Percentiles rank a stretch among this genome's conserved stretches.
Evolutionary conservation across 345 rosid genomes (phyloP).

Genomic region (Populus davidiana): DNA sequence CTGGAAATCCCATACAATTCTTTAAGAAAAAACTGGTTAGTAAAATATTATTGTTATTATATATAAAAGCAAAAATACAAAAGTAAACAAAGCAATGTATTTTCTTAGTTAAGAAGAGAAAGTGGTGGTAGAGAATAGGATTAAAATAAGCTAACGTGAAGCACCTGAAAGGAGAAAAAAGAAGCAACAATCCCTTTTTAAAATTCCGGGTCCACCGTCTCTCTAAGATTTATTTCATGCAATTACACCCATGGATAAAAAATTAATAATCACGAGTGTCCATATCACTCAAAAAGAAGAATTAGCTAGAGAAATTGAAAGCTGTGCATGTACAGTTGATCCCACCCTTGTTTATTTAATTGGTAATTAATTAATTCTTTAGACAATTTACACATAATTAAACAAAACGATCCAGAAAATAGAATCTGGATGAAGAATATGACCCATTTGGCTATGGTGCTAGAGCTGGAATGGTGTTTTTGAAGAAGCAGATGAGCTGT

Average conservation of each 20-base stretch:
- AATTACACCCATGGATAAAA: not conserved
- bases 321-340: too few relatives aligned
- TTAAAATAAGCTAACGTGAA: slow-evolving; percentile 25
- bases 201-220: not conserved
- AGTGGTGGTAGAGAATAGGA: slow-evolving; percentile 8
- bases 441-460: too few relatives aligned
- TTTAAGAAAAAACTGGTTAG: not conserved
- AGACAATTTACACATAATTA: too few relatives aligned
- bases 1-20: slow-evolving; percentile 1
- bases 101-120: not conserved
- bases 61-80: not conserved
- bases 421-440: too few relatives aligned
- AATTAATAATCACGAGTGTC: not conserved
- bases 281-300: not conserved
- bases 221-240: not conserved
- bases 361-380: too few relatives aligned
- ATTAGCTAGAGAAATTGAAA: too few relatives aligned
- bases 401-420: too few relatives aligned
- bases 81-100: not conserved
- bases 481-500: slow-evolving; percentile 16
- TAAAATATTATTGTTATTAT: not conserved
- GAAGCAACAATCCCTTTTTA: slow-evolving; percentile 3
- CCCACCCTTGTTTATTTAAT: too few relatives aligned
- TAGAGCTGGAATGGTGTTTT: too few relatives aligned
- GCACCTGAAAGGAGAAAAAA: slow-evolving; percentile 19